phyloP scores from a whole-genome alignment of 2,329 filamentous ascomycete genomes.

The Zymoseptoria brevis region DNA sequence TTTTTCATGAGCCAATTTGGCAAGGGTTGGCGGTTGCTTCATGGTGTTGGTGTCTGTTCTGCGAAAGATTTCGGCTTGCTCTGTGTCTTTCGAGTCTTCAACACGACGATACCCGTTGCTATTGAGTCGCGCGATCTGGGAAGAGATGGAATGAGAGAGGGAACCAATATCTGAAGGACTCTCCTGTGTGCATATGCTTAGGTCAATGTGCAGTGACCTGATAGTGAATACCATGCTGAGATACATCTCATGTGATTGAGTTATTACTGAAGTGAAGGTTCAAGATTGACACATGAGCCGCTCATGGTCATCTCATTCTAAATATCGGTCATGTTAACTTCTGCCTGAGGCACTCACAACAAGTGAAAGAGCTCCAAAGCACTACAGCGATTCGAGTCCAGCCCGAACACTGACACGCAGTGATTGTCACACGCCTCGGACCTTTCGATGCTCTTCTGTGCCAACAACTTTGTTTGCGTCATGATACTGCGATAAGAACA shows the following conservation, averaged over 20 bases:
- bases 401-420: background rate
- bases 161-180: background rate
- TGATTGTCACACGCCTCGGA: background rate
- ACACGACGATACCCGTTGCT: constrained; percentile 6
- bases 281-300: background rate
- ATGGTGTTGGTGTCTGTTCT: background rate
- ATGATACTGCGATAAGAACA: constrained; percentile 16
- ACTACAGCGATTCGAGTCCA: background rate
- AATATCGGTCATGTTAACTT: background rate
- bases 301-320: background rate
- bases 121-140: background rate
- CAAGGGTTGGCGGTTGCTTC: background rate
- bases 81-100: constrained; percentile 4
- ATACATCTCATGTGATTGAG: background rate
- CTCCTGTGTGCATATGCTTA: background rate
- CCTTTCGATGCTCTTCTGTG: background rate
- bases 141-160: background rate
- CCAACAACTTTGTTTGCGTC: background rate
- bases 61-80: constrained; percentile 2
- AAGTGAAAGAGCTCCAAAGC: background rate
- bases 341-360: background rate
- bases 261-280: background rate
- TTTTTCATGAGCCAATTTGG: background rate
- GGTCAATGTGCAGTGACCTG: background rate
- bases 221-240: background rate